Evolutionary conservation across 1,284 basidiomycete species (phyloP).

Genomic region (Sporisorium sorghi): DNA sequence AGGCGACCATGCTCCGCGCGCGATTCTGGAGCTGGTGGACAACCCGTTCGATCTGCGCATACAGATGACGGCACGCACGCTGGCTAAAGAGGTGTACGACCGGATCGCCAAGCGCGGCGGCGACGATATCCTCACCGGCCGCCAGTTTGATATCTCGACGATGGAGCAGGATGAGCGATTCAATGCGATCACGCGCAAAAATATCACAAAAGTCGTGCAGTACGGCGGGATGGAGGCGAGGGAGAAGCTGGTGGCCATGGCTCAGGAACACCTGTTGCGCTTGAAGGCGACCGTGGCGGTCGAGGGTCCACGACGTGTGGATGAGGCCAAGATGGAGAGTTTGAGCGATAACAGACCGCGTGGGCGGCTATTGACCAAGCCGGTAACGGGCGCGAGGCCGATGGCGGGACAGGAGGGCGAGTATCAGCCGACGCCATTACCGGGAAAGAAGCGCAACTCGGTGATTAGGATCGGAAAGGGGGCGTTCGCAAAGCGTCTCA

Average conservation of each 20-base stretch:
- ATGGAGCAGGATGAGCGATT: constrained; percentile 59
- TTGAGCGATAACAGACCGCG: constrained; percentile 41
- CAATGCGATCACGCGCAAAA: constrained; percentile 56
- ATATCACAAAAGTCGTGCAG: constrained; percentile 59
- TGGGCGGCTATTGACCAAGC: constrained; percentile 55
- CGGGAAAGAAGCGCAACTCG: constrained; percentile 52
- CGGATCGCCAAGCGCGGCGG: constrained; percentile 47
- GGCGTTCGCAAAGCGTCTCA: constrained; percentile 60
- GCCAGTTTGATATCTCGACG: constrained; percentile 37
- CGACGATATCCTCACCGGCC: constrained; percentile 43
- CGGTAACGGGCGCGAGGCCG: constrained; percentile 39
- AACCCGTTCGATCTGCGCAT: constrained; percentile 84
- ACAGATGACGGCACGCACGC: constrained; percentile 65
- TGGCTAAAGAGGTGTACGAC: constrained; percentile 61
- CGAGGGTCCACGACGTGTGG: constrained; percentile 51
- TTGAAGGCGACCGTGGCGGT: constrained; percentile 55
- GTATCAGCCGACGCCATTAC: constrained; percentile 36
- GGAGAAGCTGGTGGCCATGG: constrained; percentile 47
- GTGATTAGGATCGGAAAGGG: constrained; percentile 66
- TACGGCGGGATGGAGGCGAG: constrained; percentile 60
- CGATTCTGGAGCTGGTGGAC: constrained; percentile 93
- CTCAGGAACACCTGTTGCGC: constrained; percentile 53
- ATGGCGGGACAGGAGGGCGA: constrained; percentile 46
- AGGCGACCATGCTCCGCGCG: constrained; percentile 93
- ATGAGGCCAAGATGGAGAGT: constrained; percentile 39